Evolutionary conservation across 371 early-diverging fungal species (phyloP).

Genomic region (Furculomyces boomerangus): DNA sequence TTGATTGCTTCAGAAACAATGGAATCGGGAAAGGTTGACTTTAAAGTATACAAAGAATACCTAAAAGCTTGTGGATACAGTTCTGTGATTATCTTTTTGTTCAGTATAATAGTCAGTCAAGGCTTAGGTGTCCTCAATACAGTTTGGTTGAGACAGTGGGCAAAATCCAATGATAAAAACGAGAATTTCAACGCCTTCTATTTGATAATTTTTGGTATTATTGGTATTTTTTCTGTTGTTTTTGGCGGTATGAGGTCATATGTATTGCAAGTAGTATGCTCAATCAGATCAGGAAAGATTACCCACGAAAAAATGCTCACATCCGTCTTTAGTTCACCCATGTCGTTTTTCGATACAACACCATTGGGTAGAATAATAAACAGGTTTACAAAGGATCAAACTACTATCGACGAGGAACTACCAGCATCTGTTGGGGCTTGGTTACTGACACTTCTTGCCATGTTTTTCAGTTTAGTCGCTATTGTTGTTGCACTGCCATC

Average conservation of each 20-base stretch:
- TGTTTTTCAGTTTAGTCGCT: conserved; percentile 34
- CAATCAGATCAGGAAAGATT: conserved; percentile 35
- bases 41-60: conserved; percentile 53
- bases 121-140: conserved; percentile 28
- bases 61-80: conserved; percentile 44
- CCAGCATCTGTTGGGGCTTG: conserved; percentile 23
- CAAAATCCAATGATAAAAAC: conserved; percentile 1
- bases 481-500: conserved; percentile 40
- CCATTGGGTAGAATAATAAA: conserved; percentile 76
- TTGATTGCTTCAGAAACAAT: conserved; percentile 56
- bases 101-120: conserved; percentile 8
- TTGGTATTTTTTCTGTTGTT: conserved; percentile 44
- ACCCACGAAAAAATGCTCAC: conserved; percentile 18
- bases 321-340: conserved; percentile 50
- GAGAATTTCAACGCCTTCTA: conserved; percentile 27
- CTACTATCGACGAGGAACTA: conserved; percentile 60
- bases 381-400: conserved; percentile 76
- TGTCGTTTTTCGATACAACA: conserved; percentile 78
- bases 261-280: conserved; percentile 63
- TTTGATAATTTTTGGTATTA: conserved; percentile 51
- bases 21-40: conserved; percentile 55
- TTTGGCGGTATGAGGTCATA: conserved; percentile 46
- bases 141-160: conserved; percentile 54
- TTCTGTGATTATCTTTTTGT: conserved; percentile 5
- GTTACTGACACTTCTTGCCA: conserved; percentile 25